Evolutionary conservation across 805 yeast genomes (phyloP).

Genomic region (Yarrowia phangngaensis): DNA sequence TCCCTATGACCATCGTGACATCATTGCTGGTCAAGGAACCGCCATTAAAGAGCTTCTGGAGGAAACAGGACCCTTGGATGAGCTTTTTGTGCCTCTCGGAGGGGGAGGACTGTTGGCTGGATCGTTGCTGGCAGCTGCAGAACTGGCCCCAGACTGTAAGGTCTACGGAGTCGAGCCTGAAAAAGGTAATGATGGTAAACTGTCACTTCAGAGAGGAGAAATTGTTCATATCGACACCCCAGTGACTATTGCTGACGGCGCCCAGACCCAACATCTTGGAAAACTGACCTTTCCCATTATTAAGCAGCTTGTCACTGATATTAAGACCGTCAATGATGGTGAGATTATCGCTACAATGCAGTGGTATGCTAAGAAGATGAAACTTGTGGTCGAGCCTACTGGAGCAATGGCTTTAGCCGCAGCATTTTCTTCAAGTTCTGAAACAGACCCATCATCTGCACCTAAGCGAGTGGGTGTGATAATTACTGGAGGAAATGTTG

Average conservation of each 20-base stretch:
- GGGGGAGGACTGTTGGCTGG: constrained; percentile 54
- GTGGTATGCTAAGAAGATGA: constrained; percentile 32
- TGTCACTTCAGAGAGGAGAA: constrained; percentile 30
- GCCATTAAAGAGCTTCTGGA: constrained; percentile 29
- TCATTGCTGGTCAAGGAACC: constrained; percentile 53
- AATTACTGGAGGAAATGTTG: constrained; percentile 29
- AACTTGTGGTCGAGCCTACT: constrained; percentile 33
- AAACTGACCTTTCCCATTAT: constrained; percentile 30
- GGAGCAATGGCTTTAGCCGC: constrained; percentile 32
- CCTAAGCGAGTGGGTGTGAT: constrained; percentile 27
- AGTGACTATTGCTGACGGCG: constrained; percentile 33
- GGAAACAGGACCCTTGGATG: constrained; percentile 45
- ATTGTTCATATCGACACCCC: constrained; percentile 30
- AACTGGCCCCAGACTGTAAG: constrained; percentile 29
- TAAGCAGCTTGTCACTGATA: constrained; percentile 30
- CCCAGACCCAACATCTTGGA: constrained; percentile 34
- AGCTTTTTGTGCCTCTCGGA: constrained; percentile 51
- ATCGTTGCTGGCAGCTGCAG: constrained; percentile 31
- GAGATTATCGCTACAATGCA: constrained; percentile 30
- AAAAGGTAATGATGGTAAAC: constrained; percentile 32
- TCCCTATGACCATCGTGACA: constrained; percentile 50
- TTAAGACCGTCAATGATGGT: constrained; percentile 31
- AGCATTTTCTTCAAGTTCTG: constrained; percentile 24
- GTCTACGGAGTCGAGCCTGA: constrained; percentile 34
- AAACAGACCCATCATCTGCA: constrained; percentile 27